These are phyloP conservation scores for Monosporozyma aerobia DNA, from an alignment of 805 yeast genomes.

Conservation along the genomic window DNA sequence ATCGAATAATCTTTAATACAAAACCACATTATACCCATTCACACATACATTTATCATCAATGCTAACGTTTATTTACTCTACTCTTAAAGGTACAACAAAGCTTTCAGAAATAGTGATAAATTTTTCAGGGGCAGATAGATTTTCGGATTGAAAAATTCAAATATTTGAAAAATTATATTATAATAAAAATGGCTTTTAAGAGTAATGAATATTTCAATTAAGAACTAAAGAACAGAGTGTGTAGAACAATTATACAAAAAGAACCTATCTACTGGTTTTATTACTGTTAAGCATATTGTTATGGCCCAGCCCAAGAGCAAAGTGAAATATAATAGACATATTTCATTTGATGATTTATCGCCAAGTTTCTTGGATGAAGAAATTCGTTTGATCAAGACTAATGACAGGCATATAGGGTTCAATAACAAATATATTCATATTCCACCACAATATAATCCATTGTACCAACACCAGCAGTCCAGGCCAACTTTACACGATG, in stretches of 20 bases:
- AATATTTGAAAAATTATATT: not conserved
- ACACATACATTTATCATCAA: too few species aligned
- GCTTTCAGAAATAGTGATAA: too few species aligned
- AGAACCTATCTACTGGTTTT: too few species aligned
- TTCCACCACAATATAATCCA: constrained; percentile 28
- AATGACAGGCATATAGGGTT: constrained; percentile 14
- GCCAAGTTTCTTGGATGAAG: constrained; percentile 24
- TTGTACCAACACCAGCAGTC: constrained; percentile 5
- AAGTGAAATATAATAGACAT: constrained; percentile 16
- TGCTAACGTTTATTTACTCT: too few species aligned
- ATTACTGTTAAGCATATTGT: too few species aligned
- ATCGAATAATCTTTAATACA: too few species aligned
- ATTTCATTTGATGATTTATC: constrained; percentile 29
- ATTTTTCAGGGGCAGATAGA: not conserved
- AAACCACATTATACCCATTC: too few species aligned
- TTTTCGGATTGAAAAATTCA: not conserved
- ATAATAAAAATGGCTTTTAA: too few species aligned
- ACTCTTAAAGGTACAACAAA: too few species aligned
- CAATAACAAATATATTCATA: constrained; percentile 20
- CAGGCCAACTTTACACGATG: not conserved
- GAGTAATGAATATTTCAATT: too few species aligned
- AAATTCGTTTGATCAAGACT: constrained; percentile 16
- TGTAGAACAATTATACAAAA: too few species aligned
- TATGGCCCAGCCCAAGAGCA: not conserved
- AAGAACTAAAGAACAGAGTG: too few species aligned